Percentiles rank a stretch among this genome's conserved stretches.
Evolutionary conservation across 768 basidiomycete species (phyloP).

Genomic region (Brasilioporus rufonigricans): DNA sequence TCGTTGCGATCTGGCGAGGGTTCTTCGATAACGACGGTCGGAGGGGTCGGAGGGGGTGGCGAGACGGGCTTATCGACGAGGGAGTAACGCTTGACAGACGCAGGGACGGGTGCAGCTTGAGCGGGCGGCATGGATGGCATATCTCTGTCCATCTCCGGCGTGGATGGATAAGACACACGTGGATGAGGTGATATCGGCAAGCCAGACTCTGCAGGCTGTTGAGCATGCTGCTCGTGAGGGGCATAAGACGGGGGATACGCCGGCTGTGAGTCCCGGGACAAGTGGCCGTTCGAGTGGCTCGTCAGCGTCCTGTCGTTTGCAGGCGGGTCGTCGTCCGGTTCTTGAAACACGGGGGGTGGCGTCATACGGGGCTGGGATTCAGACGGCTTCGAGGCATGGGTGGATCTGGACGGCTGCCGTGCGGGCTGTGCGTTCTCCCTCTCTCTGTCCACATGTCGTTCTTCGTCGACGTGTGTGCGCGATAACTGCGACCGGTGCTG

Average conservation of each 20-base stretch:
- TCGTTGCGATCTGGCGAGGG: conserved; percentile 24
- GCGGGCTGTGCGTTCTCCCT: conserved; percentile 35
- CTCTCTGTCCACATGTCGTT: conserved; percentile 37
- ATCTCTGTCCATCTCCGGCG: conserved; percentile 22
- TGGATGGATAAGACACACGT: conserved; percentile 14
- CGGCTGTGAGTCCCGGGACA: conserved; percentile 14
- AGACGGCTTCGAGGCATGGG: conserved; percentile 37
- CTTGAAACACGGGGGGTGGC: conserved; percentile 29
- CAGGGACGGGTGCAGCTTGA: conserved; percentile 43
- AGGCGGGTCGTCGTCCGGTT: conserved; percentile 32
- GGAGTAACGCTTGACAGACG: conserved; percentile 75
- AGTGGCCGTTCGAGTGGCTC: conserved; percentile 10
- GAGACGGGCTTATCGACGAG: conserved; percentile 68
- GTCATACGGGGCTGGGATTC: conserved; percentile 31
- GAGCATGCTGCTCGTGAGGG: conserved; percentile 5
- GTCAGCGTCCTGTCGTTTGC: conserved; percentile 4
- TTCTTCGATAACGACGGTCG: conserved; percentile 46
- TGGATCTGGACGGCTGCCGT: conserved; percentile 42
- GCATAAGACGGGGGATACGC: neutral
- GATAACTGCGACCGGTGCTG: conserved; percentile 50
- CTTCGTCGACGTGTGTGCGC: conserved; percentile 39
- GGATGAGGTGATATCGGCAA: conserved; percentile 2
- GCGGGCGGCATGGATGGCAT: conserved; percentile 30
- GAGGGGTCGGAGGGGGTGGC: conserved; percentile 39
- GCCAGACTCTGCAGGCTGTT: conserved; percentile 11